Conservation (phyloP, 345 rosid species). For the Leavenworthia alabamica region DNA sequence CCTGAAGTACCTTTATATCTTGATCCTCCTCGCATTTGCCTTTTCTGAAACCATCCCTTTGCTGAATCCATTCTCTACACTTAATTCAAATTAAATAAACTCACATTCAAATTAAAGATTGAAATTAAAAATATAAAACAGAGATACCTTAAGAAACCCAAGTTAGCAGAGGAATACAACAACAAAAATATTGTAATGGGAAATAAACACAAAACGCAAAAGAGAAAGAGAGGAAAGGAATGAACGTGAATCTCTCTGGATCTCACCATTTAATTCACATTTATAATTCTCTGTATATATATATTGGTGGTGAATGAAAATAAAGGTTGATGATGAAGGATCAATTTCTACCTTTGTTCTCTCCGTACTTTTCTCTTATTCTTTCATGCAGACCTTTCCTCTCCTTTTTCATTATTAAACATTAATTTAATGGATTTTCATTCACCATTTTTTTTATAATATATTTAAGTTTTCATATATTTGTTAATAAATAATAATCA, state of each 20-base stretch:
- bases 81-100: no score
- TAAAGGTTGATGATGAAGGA: neutral
- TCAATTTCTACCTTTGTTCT: constrained; percentile 11
- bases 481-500: no score
- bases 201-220: neutral
- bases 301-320: neutral
- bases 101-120: no score
- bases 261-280: constrained; percentile 6
- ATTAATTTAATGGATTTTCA: no score
- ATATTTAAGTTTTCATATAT: no score
- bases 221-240: constrained; percentile 1
- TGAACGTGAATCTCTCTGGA: constrained; percentile 24
- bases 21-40: constrained; percentile 40
- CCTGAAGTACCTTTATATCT: constrained; percentile 39
- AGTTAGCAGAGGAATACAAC: no score
- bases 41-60: constrained; percentile 67
- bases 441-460: no score
- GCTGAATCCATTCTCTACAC: constrained; percentile 94
- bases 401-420: neutral
- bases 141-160: no score
- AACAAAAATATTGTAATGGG: no score
- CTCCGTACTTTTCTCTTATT: constrained; percentile 19
- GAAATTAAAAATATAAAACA: no score
- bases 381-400: constrained; percentile 21
- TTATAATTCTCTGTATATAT: neutral